Evolutionary conservation across 495 filamentous ascomycete species (phyloP), one percentile per base, ranked within the genome.

Genomic region (Aeminium ludgeri): DNA sequence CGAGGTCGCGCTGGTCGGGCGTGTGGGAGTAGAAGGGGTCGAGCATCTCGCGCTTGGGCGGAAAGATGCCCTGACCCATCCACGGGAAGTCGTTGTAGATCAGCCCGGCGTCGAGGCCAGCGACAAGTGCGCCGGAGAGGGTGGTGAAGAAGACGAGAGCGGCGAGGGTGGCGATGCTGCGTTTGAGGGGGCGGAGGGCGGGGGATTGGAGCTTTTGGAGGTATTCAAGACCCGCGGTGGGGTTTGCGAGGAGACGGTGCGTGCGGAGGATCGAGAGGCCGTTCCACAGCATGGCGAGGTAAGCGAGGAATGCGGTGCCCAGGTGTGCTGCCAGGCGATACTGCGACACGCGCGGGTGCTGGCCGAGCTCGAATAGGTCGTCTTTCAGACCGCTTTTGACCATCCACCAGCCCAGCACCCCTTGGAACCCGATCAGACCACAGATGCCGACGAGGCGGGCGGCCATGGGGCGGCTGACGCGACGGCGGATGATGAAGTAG

Each of bases 401-500:
- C 89, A 97, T 97, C 84, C 87, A 97, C 89, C 89, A 97, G 8
- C 89, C 89, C 34, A 97, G 69, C 49, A 89, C 76, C 7, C 91
- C 89, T 60, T 97, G 89, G 58, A 94, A 89, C 23, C 83, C 91
- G 58, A 97, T 95, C 38, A 95, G 63, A 27, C 68, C 77, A 16
- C 80, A 77, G 44, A 97, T 94, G 1, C 86, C 87, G 13, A 69
- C 64, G n/a, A 97, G 69, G 31, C 74, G 73, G 32, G 58, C 55
- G 4, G 85, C 77, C 76, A 92, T 91, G 28, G 72, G 75, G 29
- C 66, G 63, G 17, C 81, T 78, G 20, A 94, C 86, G 42, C 76
- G 74, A 42, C 82, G 76, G 20, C 78, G 76, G 8, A 80, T 74
- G 48, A 95, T 70, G 53, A 96, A 93, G 68, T 92, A 95, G 13